A percentile compares a stretch with the other conserved stretches of the same genome.
phyloP scores from a whole-genome alignment of 129 eudicot genomes.

The Kitagawia praeruptora region DNA sequence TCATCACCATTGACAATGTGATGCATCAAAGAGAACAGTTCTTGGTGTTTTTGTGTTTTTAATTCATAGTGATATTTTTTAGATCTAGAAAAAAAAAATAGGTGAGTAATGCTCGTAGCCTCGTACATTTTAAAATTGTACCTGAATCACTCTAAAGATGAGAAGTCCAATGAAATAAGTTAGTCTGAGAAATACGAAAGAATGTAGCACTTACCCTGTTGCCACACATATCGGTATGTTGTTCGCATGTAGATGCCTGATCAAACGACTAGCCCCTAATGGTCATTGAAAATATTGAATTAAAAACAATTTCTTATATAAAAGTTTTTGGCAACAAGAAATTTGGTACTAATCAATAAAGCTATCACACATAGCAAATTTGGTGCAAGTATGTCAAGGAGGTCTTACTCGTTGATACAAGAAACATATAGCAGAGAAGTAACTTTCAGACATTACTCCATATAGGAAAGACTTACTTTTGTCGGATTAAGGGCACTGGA shows the following conservation, averaged over 20 bases:
- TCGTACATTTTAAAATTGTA: background rate
- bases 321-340: background rate
- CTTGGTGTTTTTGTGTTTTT: slow-evolving; percentile 84
- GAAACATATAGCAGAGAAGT: slow-evolving; percentile 59
- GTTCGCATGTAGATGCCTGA: slow-evolving; percentile 67
- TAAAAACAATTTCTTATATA: background rate
- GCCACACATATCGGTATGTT: slow-evolving; percentile 90
- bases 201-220: slow-evolving; percentile 56
- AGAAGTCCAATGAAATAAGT: background rate
- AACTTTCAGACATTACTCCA: slow-evolving; percentile 60
- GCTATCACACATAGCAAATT: no score
- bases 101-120: background rate
- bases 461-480: slow-evolving; percentile 66
- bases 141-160: background rate
- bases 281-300: background rate
- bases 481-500: slow-evolving; percentile 84
- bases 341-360: background rate
- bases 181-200: background rate
- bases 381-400: slow-evolving; percentile 44
- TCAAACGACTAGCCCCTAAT: slow-evolving; percentile 71
- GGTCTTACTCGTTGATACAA: slow-evolving; percentile 73
- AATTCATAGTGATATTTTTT: slow-evolving; percentile 75
- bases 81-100: slow-evolving; percentile 40
- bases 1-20: slow-evolving; percentile 96
- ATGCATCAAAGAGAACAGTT: slow-evolving; percentile 86